phyloP scores from a whole-genome alignment of 2,329 filamentous ascomycete genomes.

The Pestalotiopsis fici region DNA sequence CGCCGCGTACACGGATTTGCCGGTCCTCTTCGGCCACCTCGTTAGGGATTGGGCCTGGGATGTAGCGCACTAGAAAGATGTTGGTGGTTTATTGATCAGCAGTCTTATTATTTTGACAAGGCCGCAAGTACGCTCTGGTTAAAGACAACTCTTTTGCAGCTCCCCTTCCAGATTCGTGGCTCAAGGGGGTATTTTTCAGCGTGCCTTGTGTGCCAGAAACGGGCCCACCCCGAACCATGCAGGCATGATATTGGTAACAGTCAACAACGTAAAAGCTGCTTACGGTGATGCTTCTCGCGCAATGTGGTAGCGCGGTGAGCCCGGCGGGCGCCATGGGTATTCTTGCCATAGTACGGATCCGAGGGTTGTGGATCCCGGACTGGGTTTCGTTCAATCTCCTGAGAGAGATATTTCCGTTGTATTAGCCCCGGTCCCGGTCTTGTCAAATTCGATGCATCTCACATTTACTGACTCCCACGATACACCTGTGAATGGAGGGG shows the following conservation, averaged over 20 bases:
- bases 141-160: background rate
- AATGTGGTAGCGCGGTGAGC: conserved; percentile 24
- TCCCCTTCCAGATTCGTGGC: too few species aligned
- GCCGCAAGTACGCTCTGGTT: background rate
- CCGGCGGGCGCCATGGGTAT: conserved; percentile 17
- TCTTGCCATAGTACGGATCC: conserved; percentile 22
- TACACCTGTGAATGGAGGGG: too few species aligned
- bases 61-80: conserved; percentile 16
- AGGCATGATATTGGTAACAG: background rate
- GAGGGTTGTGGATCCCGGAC: conserved; percentile 20
- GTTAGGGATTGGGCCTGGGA: conserved; percentile 24
- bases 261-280: background rate
- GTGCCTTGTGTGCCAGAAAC: too few species aligned
- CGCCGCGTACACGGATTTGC: conserved; percentile 33
- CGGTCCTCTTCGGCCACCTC: conserved; percentile 28
- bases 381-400: conserved; percentile 20
- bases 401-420: too few species aligned
- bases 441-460: too few species aligned
- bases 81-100: background rate
- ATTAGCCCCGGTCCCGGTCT: too few species aligned
- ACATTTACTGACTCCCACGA: too few species aligned
- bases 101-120: background rate
- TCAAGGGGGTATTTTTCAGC: too few species aligned
- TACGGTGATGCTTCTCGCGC: conserved; percentile 24
- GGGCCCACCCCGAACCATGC: background rate